Conservation (phyloP, 2,329 filamentous ascomycete genomes). For the Sarocladiaceae sp. region DNA sequence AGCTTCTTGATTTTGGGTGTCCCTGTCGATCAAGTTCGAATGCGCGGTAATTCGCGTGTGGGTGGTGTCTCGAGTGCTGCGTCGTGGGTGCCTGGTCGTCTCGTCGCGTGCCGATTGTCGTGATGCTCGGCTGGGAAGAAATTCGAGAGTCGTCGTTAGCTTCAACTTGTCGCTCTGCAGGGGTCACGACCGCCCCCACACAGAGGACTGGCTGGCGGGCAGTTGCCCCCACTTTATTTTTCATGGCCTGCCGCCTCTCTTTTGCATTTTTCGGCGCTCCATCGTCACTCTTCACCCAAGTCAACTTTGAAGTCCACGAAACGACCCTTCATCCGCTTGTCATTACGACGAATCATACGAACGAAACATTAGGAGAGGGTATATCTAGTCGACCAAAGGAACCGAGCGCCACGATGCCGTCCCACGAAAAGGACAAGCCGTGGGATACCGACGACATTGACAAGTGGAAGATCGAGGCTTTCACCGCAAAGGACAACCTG, state of each 20-base stretch:
- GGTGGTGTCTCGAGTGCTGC: too few relatives aligned
- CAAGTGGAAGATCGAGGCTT: constrained; percentile 89
- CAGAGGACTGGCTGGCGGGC: too few relatives aligned
- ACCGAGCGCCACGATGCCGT: constrained; percentile 61
- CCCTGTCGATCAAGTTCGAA: constrained; percentile 10
- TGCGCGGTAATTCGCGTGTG: too few relatives aligned
- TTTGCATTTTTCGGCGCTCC: constrained; percentile 2
- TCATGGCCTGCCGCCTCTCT: neutral
- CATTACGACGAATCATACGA: neutral
- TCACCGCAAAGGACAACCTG: constrained; percentile 78
- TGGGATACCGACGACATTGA: constrained; percentile 97
- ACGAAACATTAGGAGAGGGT: neutral
- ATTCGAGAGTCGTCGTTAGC: neutral
- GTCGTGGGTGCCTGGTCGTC: neutral
- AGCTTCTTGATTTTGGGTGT: neutral
- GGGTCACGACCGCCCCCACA: constrained; percentile 6
- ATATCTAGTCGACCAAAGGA: neutral
- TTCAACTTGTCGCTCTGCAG: neutral
- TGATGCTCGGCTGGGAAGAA: neutral
- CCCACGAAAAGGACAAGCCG: constrained; percentile 82
- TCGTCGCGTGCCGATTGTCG: constrained; percentile 4
- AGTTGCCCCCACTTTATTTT: constrained; percentile 8
- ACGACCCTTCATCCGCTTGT: too few relatives aligned
- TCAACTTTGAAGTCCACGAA: too few relatives aligned
- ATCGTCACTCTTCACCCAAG: too few relatives aligned